These are phyloP conservation scores for Elongisporangium anandrum DNA, from an alignment of 352 stramenopile genomes.

Conservation along the genomic window DNA sequence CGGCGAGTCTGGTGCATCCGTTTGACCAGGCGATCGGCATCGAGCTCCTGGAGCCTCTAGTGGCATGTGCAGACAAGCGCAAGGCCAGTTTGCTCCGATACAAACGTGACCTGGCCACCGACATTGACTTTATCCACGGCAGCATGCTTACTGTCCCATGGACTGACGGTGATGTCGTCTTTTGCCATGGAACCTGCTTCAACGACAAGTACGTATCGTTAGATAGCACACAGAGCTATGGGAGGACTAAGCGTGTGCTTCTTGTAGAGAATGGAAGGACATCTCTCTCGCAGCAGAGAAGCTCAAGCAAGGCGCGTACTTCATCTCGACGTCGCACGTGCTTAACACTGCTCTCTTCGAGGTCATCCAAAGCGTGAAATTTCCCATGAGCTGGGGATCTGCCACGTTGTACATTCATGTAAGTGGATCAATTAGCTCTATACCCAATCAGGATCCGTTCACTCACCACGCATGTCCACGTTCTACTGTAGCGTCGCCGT, in stretches of 20 bases:
- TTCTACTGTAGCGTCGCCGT: conserved; percentile 42
- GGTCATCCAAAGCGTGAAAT: conserved; percentile 68
- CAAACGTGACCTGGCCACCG: conserved; percentile 28
- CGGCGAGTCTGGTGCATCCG: conserved; percentile 67
- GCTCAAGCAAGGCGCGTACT: conserved; percentile 82
- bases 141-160: conserved; percentile 63
- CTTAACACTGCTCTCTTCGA: conserved; percentile 77
- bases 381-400: conserved; percentile 81
- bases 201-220: conserved; percentile 55
- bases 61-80: conserved; percentile 73
- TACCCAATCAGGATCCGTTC: too few relatives aligned
- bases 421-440: conserved; percentile 17
- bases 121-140: conserved; percentile 75
- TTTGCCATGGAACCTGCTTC: conserved; percentile 85
- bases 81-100: conserved; percentile 45
- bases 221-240: not conserved
- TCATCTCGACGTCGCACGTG: conserved; percentile 80
- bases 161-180: conserved; percentile 74
- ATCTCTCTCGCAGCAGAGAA: conserved; percentile 78
- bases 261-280: conserved; percentile 60
- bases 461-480: too few relatives aligned
- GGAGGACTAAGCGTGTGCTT: not conserved
- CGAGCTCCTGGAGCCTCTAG: conserved; percentile 69
- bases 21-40: conserved; percentile 85
- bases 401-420: conserved; percentile 85